Evolutionary conservation across 257 asterid species (phyloP), one percentile per base, ranked within the genome.

Genomic region (Echium plantagineum): DNA sequence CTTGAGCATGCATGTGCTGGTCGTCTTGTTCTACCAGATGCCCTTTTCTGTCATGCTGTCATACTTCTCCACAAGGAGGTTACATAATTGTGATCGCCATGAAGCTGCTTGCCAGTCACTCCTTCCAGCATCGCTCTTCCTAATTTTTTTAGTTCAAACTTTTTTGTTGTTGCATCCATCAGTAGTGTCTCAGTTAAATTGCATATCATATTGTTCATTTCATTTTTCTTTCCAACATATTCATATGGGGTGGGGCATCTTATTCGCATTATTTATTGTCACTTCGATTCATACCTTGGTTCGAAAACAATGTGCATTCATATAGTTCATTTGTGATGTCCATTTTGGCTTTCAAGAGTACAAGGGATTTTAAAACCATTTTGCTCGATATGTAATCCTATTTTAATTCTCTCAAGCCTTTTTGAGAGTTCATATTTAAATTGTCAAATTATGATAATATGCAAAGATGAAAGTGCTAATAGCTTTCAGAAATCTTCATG

Each of bases 171-270:
- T 19, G 6, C 8, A 18, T 53, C 21, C 22, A 21, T 66, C 66
- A 26, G 57, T 58, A 64, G 65, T 63, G 59, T 68, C 63, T 64
- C 60, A 69, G 65, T 71, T 70, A 64, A 64, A 48, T 72, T 73
- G 83, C 86, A 72, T 81, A 77, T 74, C 74, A n/a, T 71, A 72
- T 66, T 83, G 70, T 75, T 72, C 79, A 72, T 75, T 75, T 22
- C 60, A 56, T 72, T 75, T 62, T 42, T 70, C 64, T 71, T 72
- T 55, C 62, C 65, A 68, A 68, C 51, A 55, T 54, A 72, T 73
- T 63, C 69, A 57, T 63, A 31, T 69, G 63, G 67, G 69, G 62
- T 67, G 63, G 79, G 58, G 64, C 58, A 65, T 65, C 58, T 60
- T 32, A 60, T 48, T 55, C 61, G 78, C 68, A 60, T 77, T 62